These are phyloP conservation scores for Solanum dulcamara DNA, from an alignment of 257 asterid species.

Conservation along the genomic window DNA sequence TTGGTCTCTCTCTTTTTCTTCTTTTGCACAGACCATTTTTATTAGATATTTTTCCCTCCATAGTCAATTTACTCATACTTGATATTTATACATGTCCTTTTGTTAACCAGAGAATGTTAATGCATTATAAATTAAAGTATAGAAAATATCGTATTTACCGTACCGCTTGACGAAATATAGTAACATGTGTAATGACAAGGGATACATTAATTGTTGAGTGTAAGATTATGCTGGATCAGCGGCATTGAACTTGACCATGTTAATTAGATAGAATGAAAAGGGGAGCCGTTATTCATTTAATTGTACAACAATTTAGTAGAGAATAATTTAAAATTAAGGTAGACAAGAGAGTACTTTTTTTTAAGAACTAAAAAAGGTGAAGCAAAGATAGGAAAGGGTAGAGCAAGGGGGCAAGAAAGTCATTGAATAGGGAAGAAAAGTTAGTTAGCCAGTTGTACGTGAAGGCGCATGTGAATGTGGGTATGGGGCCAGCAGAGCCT, in stretches of 20 bases:
- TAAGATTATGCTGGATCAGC: not conserved
- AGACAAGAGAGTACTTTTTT: conserved; percentile 10
- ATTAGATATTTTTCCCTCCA: not conserved
- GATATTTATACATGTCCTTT: not conserved
- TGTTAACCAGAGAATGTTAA: not conserved
- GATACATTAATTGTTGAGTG: not conserved
- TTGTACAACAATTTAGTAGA: not conserved
- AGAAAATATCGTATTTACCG: not conserved
- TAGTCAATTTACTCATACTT: not conserved
- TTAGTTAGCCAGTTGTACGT: conserved; percentile 10
- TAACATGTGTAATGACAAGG: not conserved
- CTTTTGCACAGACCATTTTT: not conserved
- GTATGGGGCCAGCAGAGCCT: conserved; percentile 38
- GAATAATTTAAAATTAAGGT: conserved; percentile 16
- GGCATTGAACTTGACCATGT: not conserved
- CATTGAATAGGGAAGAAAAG: not conserved
- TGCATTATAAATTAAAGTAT: not conserved
- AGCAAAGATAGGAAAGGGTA: not conserved
- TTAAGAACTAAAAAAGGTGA: conserved; percentile 1
- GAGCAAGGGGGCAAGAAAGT: conserved; percentile 12
- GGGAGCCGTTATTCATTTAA: not conserved
- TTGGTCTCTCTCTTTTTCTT: not conserved
- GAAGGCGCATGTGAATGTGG: conserved; percentile 54
- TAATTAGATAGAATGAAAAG: not conserved
- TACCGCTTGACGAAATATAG: too few relatives aligned